phyloP scores from a whole-genome alignment of 441 rosid species.

The Raphanus hybrid region DNA sequence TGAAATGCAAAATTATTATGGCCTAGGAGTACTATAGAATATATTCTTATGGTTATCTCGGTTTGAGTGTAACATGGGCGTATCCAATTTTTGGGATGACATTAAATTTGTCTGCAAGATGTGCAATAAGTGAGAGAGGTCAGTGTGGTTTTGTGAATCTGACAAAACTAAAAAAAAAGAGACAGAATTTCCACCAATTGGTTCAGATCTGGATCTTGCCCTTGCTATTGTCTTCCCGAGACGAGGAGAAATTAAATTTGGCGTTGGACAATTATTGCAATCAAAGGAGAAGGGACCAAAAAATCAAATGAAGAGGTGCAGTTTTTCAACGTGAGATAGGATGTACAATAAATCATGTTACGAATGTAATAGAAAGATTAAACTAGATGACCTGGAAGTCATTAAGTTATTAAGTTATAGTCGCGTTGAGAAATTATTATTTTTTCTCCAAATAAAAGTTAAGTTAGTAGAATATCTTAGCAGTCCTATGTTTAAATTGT shows the following conservation, averaged over 20 bases:
- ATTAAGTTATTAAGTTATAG: not conserved
- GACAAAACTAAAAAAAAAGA: conserved; percentile 28
- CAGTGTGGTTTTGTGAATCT: conserved; percentile 28
- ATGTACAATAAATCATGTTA: conserved; percentile 23
- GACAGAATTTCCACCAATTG: conserved; percentile 29
- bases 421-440: not conserved
- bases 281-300: conserved; percentile 28
- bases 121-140: conserved; percentile 32
- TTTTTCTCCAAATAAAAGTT: not conserved
- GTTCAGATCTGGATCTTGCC: conserved; percentile 42
- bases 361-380: not conserved
- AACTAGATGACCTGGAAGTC: not conserved
- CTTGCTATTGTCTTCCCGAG: conserved; percentile 34
- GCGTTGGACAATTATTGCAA: conserved; percentile 34
- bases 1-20: conserved; percentile 17
- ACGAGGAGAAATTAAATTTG: conserved; percentile 10
- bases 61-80: conserved; percentile 34
- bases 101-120: conserved; percentile 43
- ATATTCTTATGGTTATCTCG: conserved; percentile 11
- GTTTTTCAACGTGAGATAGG: conserved; percentile 16
- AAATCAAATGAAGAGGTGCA: conserved; percentile 12
- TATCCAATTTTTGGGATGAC: conserved; percentile 31
- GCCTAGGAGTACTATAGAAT: conserved; percentile 13
- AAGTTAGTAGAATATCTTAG: not conserved
- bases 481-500: not conserved